Evolutionary conservation across 176 grass and related monocot genomes (phyloP), one percentile per base, ranked within the genome.

Genomic region (Alopecurus myosuroides): DNA sequence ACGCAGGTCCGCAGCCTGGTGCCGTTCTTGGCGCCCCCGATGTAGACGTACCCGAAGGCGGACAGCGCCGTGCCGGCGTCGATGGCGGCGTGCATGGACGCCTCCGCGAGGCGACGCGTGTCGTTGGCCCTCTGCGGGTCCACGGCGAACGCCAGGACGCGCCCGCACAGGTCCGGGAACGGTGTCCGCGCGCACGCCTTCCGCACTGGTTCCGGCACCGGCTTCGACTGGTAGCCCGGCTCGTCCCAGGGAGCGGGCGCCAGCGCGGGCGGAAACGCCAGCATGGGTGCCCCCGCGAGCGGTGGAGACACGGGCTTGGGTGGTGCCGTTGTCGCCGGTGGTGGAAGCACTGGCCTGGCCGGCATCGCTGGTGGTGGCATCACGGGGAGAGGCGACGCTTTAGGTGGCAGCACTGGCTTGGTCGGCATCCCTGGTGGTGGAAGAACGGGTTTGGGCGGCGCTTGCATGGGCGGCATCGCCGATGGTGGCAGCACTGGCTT

Each of bases 91-190:
- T 75, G 84, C 22, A 26, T 22, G 17, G 62, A 79, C 48, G 52
- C 11, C 25, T 78, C 84, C 23, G 75, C 44, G 2, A 78, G 75
- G 35, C 63, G 37, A 7, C 76, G 74, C 26, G 50, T 29, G 83
- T 85, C 73, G 31, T 63, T 33, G 6, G 60, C 28, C 50, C 35
- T 29, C 81, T 57, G 26, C 23, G 81, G 67, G 67, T 72, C 67
- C 25, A 73, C 81, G 30, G 33, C 8, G 62, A 52, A 48, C 30
- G 4, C 23, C 44, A 81, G 62, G 8, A 48, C 45, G 36, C 51
- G 81, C 51, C 25, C 68, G 20, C 81, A 84, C 70, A 75, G 55
- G 28, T 74, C 70, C 7, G 81, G 81, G 55, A 84, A 84, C 70
- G 70, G 29, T 53, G 70, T 62, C 53, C 28, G 70, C 55, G 3